Conservation (phyloP, 495 filamentous ascomycete genomes). For the Aspergillus cavernicola region DNA sequence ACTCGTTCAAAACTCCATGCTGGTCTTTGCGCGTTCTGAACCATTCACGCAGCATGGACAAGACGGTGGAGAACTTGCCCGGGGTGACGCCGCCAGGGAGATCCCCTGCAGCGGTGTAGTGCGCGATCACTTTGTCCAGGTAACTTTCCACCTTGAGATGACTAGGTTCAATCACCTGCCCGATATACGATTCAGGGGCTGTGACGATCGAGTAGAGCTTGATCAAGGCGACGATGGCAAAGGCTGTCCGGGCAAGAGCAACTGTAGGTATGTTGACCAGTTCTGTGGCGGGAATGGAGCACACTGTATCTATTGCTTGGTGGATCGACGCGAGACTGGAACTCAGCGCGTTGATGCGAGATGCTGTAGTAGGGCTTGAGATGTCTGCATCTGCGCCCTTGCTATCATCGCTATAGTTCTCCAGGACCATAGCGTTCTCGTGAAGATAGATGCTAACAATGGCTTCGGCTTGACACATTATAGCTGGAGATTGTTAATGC, state of each 20-base stretch:
- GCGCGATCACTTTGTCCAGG: slow-evolving; percentile 60
- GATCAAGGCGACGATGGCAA: slow-evolving; percentile 80
- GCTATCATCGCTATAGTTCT: slow-evolving; percentile 50
- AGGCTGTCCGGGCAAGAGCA: slow-evolving; percentile 72
- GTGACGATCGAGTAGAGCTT: slow-evolving; percentile 81
- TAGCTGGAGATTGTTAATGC: slow-evolving; percentile 21
- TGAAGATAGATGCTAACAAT: slow-evolving; percentile 77
- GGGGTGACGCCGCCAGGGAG: slow-evolving; percentile 65
- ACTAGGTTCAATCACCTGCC: slow-evolving; percentile 70
- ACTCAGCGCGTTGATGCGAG: slow-evolving; percentile 68
- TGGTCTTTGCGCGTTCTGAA: slow-evolving; percentile 54
- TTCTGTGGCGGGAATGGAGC: slow-evolving; percentile 53
- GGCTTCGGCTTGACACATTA: slow-evolving; percentile 29
- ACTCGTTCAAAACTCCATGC: slow-evolving; percentile 24
- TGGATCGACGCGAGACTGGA: slow-evolving; percentile 70
- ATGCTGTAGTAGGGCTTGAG: slow-evolving; percentile 47
- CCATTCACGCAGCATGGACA: slow-evolving; percentile 70
- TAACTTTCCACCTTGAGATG: slow-evolving; percentile 73
- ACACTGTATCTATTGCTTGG: slow-evolving; percentile 66
- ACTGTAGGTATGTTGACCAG: slow-evolving; percentile 73
- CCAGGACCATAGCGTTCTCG: slow-evolving; percentile 76
- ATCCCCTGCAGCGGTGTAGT: slow-evolving; percentile 61
- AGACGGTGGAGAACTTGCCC: slow-evolving; percentile 71
- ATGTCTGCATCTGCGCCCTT: slow-evolving; percentile 23
- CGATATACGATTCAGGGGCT: slow-evolving; percentile 63